Conservation (phyloP, 2,329 filamentous ascomycete genomes). For the Botrytis porri region DNA sequence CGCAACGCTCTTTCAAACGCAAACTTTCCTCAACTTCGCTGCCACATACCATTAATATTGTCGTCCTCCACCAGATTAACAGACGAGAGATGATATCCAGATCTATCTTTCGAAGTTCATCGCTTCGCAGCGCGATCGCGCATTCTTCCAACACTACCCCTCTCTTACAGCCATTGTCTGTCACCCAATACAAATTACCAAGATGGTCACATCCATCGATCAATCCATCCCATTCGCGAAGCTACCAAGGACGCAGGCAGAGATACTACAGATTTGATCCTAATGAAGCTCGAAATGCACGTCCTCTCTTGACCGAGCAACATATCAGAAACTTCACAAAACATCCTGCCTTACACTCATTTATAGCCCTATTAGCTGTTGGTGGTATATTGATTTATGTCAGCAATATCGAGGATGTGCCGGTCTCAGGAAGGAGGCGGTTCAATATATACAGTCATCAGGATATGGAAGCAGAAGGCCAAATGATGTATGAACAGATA, state of each 20-base stretch:
- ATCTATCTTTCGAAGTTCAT: neutral
- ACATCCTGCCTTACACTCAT: slow-evolving; percentile 40
- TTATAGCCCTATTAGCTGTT: slow-evolving; percentile 44
- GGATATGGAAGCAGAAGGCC: slow-evolving; percentile 52
- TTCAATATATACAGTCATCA: slow-evolving; percentile 67
- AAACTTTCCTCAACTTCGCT: neutral
- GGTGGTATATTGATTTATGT: slow-evolving; percentile 57
- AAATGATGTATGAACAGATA: slow-evolving; percentile 54
- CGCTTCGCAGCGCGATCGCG: neutral
- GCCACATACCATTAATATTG: neutral
- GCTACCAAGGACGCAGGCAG: neutral
- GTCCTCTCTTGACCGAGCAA: slow-evolving; percentile 42
- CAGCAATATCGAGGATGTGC: slow-evolving; percentile 68
- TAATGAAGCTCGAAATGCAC: slow-evolving; percentile 27
- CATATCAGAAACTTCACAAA: slow-evolving; percentile 38
- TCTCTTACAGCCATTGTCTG: neutral
- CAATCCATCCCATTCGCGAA: slow-evolving; percentile 13
- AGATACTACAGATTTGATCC: slow-evolving; percentile 27
- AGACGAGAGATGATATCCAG: neutral
- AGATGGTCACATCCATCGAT: neutral
- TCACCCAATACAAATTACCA: neutral
- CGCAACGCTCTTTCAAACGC: neutral
- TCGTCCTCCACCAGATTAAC: neutral
- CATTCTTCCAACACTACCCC: neutral
- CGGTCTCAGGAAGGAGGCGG: slow-evolving; percentile 65